phyloP scores from a whole-genome alignment of 768 basidiomycete genomes.

The Hypsizygus marmoreus region DNA sequence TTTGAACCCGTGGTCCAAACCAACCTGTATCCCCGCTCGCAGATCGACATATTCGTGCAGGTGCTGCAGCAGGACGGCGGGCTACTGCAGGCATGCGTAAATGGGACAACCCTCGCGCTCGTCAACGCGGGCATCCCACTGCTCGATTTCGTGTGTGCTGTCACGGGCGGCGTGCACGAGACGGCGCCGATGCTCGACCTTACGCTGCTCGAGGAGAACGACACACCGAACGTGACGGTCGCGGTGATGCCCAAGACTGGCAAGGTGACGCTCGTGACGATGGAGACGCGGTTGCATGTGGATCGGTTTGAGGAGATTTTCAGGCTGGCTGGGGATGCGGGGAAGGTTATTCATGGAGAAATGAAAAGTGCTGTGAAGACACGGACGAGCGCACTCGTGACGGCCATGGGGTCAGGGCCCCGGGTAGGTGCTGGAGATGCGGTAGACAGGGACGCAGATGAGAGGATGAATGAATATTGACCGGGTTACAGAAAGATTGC shows the following conservation, averaged over 20 bases:
- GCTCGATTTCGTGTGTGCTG: conserved; percentile 87
- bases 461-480: conserved; percentile 37
- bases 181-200: conserved; percentile 85
- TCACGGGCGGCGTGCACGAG: conserved; percentile 86
- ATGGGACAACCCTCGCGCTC: conserved; percentile 91
- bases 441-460: conserved; percentile 36
- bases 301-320: conserved; percentile 93
- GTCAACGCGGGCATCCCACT: conserved; percentile 89
- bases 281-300: conserved; percentile 93
- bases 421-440: conserved; percentile 28
- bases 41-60: conserved; percentile 93
- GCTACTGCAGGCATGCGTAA: conserved; percentile 87
- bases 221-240: conserved; percentile 85
- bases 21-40: conserved; percentile 87
- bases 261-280: conserved; percentile 83
- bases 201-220: conserved; percentile 86
- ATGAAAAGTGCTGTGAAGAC: conserved; percentile 75
- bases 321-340: conserved; percentile 73
- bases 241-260: conserved; percentile 88
- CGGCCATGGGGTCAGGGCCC: conserved; percentile 56
- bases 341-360: conserved; percentile 76
- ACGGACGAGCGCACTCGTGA: conserved; percentile 63
- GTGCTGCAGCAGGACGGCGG: conserved; percentile 95
- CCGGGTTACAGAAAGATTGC: conserved; percentile 9
- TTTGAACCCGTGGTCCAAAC: conserved; percentile 96